Percentiles rank a stretch among this genome's conserved stretches.
Evolutionary conservation across 192 early-diverging fungal species (phyloP).

Genomic region (Thamnidium elegans): DNA sequence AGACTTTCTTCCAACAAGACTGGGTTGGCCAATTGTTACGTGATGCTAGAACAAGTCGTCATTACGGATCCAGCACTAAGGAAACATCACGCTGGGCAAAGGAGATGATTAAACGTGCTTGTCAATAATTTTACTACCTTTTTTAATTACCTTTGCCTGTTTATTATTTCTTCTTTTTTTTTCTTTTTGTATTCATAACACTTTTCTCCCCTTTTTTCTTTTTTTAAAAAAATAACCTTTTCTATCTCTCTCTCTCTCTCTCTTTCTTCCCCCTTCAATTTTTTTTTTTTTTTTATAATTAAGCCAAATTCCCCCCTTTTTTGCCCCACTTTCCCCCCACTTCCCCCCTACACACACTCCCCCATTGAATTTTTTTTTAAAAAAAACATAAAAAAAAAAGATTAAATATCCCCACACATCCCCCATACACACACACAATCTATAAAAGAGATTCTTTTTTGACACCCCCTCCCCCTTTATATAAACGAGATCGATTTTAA

Average conservation of each 20-base stretch:
- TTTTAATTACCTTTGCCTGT: conserved; percentile 17
- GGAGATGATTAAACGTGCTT: conserved; percentile 40
- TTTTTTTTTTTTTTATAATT: conserved; percentile 6
- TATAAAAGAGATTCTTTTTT: too few species aligned
- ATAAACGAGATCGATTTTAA: too few species aligned
- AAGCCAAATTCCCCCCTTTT: conserved; percentile 3
- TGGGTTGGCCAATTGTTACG: conserved; percentile 80
- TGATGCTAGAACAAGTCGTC: conserved; percentile 66
- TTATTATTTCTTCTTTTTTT: conserved; percentile 19
- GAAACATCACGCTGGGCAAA: conserved; percentile 70
- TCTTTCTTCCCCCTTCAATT: conserved; percentile 24
- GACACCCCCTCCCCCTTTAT: too few species aligned
- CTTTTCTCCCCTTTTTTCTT: conserved; percentile 24
- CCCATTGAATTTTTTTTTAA: conserved; percentile 6
- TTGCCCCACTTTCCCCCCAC: conserved; percentile 12
- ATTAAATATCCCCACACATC: too few species aligned
- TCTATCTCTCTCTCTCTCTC: conserved; percentile 26
- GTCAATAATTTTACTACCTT: conserved; percentile 18
- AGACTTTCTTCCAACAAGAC: conserved; percentile 58
- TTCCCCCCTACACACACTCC: conserved; percentile 4
- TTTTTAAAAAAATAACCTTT: background rate
- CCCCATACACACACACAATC: too few species aligned
- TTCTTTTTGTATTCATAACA: conserved; percentile 25
- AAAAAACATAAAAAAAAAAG: too few species aligned
- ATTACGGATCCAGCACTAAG: conserved; percentile 47